Evolutionary conservation across 805 yeast genomes (phyloP), one percentile per base, ranked within the genome.

Genomic region (Nakazawaea pomicola): DNA sequence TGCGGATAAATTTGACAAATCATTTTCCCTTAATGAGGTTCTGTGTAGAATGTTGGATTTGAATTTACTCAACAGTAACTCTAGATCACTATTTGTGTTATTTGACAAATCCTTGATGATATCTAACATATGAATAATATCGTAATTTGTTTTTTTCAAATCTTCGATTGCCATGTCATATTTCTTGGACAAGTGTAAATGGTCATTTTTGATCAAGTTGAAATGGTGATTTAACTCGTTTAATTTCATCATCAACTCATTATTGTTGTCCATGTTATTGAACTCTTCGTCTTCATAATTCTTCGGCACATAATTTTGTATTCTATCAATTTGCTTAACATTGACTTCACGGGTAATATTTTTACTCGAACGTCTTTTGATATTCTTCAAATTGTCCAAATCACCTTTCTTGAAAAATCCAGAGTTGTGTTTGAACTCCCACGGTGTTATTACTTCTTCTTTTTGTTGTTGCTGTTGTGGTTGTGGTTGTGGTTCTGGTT

Each of bases 371-470:
- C 96, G 65, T 46, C 98, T 70, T 59, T 87, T 90, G 56, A 90
- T 91, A 12, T 74, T 68, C 41, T 84, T 75, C 46, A 90, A 63
- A 9, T 83, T 69, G 33, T 80, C 93, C 12, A 78, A 61, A 57
- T 89, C 93, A 31, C 96, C 96, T 39, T 87, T 80, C 49, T 77
- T 74, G 63, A 90, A 90, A 45, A 74, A 72, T 27, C 83, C 86
- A 3, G 86, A 79, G 20, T 85, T 76, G 57, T 90, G 98, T 44
- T 80, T 79, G 61, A 90, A 90, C 64, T 91, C 97, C 98, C 98
- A 90, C 12, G 54, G 45, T 14, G 50, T 46, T 21, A 33, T 15
- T 11, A 29, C 23, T 11, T 29, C 29, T 28, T 31, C 27, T 21
- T 45, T 28, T 19, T 40, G 19, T n/a, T 43, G 39, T 33, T 50